Evolutionary conservation across 2,329 filamentous ascomycete genomes (phyloP).

Genomic region (Amesomyces nigricolor): DNA sequence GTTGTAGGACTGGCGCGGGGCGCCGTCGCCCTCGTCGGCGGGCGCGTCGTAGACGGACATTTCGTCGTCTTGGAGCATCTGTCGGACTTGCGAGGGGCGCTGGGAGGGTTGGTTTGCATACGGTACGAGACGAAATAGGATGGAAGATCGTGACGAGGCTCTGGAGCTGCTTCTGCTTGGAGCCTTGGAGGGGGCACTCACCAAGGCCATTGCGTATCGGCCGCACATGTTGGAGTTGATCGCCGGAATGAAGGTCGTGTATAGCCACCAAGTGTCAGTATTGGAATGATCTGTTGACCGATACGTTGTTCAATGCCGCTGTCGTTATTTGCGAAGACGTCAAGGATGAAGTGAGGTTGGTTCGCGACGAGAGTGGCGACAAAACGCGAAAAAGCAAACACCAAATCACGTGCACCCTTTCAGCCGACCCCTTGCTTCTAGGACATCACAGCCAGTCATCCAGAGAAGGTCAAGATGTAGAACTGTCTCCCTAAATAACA

Average conservation of each 20-base stretch:
- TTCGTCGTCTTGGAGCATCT: conserved; percentile 64
- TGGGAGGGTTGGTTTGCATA: conserved; percentile 32
- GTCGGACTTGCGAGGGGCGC: conserved; percentile 71
- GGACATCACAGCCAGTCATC: neutral
- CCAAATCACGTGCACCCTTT: conserved; percentile 23
- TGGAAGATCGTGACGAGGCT: neutral
- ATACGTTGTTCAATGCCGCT: neutral
- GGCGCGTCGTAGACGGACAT: conserved; percentile 69
- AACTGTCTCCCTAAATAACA: neutral
- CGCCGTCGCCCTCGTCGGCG: conserved; percentile 57
- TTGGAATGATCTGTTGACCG: neutral
- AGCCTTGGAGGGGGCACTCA: conserved; percentile 30
- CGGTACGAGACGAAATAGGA: neutral
- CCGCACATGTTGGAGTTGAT: conserved; percentile 31
- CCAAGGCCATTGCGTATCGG: conserved; percentile 35
- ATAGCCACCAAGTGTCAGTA: neutral
- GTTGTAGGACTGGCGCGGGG: conserved; percentile 75
- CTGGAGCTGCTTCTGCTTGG: too few relatives aligned
- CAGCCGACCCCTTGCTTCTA: neutral
- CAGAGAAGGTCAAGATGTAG: too few relatives aligned
- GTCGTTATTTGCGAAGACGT: conserved; percentile 9
- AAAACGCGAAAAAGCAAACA: conserved; percentile 5
- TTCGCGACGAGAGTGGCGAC: neutral
- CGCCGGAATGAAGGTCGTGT: neutral
- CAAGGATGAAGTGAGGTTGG: neutral